Evolutionary conservation across 495 filamentous ascomycete species (phyloP).

Genomic region (Acidiella bohemica): DNA sequence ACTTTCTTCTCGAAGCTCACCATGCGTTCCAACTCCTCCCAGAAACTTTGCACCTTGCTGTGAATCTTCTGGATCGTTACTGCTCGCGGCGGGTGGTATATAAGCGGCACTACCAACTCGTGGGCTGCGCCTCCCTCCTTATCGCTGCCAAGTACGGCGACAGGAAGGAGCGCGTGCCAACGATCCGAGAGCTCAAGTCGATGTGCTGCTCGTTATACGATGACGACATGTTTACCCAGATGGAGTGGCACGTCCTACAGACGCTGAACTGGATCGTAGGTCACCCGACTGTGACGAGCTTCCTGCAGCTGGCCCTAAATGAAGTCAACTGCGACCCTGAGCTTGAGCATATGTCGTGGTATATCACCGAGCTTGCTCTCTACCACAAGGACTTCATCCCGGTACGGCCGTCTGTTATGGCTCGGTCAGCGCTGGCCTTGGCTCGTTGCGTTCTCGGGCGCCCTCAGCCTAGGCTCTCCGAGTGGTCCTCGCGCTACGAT

Average conservation of each 20-base stretch:
- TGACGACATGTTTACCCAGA: conserved; percentile 98
- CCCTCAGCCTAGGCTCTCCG: conserved; percentile 55
- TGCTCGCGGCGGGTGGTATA: conserved; percentile 98
- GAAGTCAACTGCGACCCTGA: conserved; percentile 57
- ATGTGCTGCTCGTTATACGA: conserved; percentile 99
- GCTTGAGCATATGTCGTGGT: conserved; percentile 86
- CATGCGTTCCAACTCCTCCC: conserved; percentile 85
- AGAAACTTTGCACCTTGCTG: conserved; percentile 85
- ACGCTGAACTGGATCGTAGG: conserved; percentile 95
- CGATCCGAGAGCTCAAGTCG: conserved; percentile 87
- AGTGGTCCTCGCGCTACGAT: conserved; percentile 76
- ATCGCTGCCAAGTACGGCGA: conserved; percentile 98
- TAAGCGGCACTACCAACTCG: conserved; percentile 96
- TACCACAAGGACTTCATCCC: conserved; percentile 96
- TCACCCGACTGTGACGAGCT: conserved; percentile 87
- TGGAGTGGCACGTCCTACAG: conserved; percentile 99
- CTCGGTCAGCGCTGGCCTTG: conserved; percentile 70
- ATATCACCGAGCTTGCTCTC: conserved; percentile 84
- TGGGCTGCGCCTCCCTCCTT: conserved; percentile 88
- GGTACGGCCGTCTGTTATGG: conserved; percentile 76
- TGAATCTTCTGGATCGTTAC: conserved; percentile 94
- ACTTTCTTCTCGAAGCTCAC: conserved; percentile 97
- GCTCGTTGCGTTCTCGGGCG: conserved; percentile 75
- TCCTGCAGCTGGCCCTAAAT: conserved; percentile 61
- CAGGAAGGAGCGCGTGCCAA: conserved; percentile 91